Base-by-base conservation (phyloP, 805 yeast genomes). In the Barnettozyma sp. region DNA sequence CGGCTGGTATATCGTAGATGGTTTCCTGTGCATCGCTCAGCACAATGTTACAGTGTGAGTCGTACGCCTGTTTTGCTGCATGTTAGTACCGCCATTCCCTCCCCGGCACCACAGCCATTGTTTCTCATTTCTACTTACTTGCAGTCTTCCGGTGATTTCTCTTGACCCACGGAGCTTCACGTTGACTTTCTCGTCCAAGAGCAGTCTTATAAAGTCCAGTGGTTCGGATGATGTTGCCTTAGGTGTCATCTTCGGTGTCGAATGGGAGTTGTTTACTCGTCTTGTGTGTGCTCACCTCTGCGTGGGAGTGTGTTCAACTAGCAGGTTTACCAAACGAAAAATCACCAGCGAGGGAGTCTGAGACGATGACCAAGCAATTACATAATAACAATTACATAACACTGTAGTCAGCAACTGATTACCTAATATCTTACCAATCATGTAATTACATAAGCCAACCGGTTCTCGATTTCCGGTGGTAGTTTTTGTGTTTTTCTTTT, bases 31-130 rank as follows among this genome's bases (percentile, higher is more conserved):
- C 96, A 50, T 92, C 94, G 48, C 97, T 86, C 44, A 92, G 71
- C 25, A 92, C 96, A 70, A 92, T 76, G 58, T 94, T 92, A 62
- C 97, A 92, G 62, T 90, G 98, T 32, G 94, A 82, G 62, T 90
- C 98, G 62, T 84, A 90, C 1, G 95, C 86, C 74, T 70, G 37
- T 44, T 34, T 33, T 28, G 24, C 37, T 21, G n/a, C n/a, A n/a
- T 20, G 11, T 11, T 15, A 10, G 13, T 4, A n/a, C n/a, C n/a
- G n/a, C n/a, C n/a, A n/a, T n/a, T n/a, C n/a, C n/a, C n/a, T n/a
- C n/a, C n/a, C n/a, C n/a, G n/a, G 14, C 4, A 24, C 13, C 10
- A 4, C 7, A 21, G 2, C 13, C 16, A 13, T 12, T 7, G n/a
- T 3, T 3, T 17, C 10, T 5, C 9, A 8, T 27, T 18, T 2